Evolutionary conservation across 2,329 filamentous ascomycete species (phyloP).

Genomic region (Nemania abortiva): DNA sequence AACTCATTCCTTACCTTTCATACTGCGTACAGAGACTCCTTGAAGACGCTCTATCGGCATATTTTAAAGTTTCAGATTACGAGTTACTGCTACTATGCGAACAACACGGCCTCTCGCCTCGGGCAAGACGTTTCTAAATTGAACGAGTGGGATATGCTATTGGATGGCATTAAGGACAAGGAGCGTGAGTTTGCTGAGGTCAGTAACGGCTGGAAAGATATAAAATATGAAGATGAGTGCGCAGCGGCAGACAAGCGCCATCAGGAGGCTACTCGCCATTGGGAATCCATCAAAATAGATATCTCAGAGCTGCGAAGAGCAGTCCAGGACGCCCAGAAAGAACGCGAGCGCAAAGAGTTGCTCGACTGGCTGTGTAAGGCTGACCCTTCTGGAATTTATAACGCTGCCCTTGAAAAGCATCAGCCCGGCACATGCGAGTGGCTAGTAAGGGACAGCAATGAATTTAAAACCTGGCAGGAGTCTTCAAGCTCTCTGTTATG

Average conservation of each 20-base stretch:
- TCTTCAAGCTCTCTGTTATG: slow-evolving; percentile 12
- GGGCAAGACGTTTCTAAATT: slow-evolving; percentile 10
- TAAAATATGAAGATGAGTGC: slow-evolving; percentile 2
- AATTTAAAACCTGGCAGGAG: slow-evolving; percentile 16
- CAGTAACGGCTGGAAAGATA: not conserved
- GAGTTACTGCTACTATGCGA: slow-evolving; percentile 22
- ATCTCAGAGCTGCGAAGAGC: slow-evolving; percentile 15
- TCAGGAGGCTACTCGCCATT: slow-evolving; percentile 4
- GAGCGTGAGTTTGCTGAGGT: not conserved
- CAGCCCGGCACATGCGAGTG: slow-evolving; percentile 15
- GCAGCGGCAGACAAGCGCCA: not conserved
- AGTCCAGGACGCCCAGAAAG: not conserved
- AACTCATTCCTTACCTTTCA: not conserved
- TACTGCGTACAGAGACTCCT: not conserved
- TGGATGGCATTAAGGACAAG: not conserved
- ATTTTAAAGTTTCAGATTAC: slow-evolving; percentile 17
- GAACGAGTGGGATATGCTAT: slow-evolving; percentile 18
- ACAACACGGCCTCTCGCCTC: not conserved
- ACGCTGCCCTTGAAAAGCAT: slow-evolving; percentile 8
- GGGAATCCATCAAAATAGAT: not conserved
- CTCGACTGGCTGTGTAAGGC: slow-evolving; percentile 8
- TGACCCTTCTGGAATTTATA: slow-evolving; percentile 19
- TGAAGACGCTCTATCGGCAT: slow-evolving; percentile 19
- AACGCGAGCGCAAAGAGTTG: not conserved
- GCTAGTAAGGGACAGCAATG: not conserved